Conservation (phyloP, 306 rosid species). For the Aeschynomene evenia region DNA sequence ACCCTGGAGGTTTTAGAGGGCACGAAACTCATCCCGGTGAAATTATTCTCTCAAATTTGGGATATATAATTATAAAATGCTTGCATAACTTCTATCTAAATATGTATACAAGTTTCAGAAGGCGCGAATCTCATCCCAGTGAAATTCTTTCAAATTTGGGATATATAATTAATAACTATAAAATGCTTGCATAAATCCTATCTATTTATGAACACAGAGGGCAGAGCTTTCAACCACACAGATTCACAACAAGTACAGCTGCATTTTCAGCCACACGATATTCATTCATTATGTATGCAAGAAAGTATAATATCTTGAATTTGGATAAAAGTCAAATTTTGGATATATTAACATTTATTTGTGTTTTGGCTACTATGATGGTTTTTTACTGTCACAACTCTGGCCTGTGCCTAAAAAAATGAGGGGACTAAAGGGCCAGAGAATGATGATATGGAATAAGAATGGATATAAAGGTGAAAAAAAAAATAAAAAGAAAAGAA, state of each 20-base stretch:
- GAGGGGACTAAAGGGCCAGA: background rate
- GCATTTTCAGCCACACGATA: background rate
- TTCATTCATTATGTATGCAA: background rate
- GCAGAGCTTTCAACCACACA: constrained; percentile 1
- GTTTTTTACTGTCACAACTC: background rate
- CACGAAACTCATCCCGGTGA: background rate
- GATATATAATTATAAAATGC: background rate
- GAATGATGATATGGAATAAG: background rate
- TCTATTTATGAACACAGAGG: background rate
- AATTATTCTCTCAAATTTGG: background rate
- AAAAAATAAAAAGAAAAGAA: constrained; percentile 3
- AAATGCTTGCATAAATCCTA: background rate
- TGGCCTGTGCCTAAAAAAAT: background rate
- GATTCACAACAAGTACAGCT: background rate
- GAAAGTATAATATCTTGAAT: background rate
- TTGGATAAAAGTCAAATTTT: background rate
- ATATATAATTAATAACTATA: no score
- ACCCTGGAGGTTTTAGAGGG: background rate
- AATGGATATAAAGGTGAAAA: constrained; percentile 3
- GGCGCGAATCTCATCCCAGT: background rate
- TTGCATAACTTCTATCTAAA: background rate
- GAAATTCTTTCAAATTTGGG: background rate
- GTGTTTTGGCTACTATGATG: background rate
- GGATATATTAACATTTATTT: background rate
- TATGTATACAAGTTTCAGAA: background rate